These are phyloP conservation scores for Neurospora sp. DNA, from an alignment of 2,329 filamentous ascomycete species.

Conservation along the genomic window DNA sequence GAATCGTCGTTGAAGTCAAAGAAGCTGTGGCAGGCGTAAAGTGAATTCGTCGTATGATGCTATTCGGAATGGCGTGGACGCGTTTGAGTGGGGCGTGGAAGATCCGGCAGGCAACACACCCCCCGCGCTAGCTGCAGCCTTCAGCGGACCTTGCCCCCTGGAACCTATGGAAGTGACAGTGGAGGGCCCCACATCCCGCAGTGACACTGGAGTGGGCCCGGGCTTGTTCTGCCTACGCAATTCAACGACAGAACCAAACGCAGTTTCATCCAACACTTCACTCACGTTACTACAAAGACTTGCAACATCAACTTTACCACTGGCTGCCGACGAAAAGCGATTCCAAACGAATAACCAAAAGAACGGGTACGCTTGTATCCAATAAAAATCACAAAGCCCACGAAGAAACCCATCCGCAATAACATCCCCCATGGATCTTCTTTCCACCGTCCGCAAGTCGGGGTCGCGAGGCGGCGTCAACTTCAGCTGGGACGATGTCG, in stretches of 20 bases:
- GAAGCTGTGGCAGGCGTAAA: not conserved
- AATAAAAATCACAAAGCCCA: not conserved
- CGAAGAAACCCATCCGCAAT: not conserved
- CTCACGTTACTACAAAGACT: no score
- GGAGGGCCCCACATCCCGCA: not conserved
- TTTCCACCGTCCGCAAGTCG: slow-evolving; percentile 80
- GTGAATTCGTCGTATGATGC: not conserved
- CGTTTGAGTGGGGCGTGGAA: not conserved
- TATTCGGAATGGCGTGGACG: not conserved
- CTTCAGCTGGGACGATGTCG: slow-evolving; percentile 95
- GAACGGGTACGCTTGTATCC: not conserved
- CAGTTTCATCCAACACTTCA: no score
- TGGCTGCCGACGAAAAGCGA: no score
- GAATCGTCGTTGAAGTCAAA: not conserved
- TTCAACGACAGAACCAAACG: not conserved
- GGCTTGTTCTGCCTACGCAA: not conserved
- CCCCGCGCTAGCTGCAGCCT: not conserved
- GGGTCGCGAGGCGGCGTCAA: slow-evolving; percentile 90
- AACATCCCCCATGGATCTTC: slow-evolving; percentile 64
- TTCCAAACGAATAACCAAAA: not conserved
- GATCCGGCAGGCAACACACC: not conserved
- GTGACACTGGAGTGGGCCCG: not conserved
- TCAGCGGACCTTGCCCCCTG: not conserved
- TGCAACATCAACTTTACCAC: no score
- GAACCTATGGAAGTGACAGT: not conserved